phyloP scores from a whole-genome alignment of 2,329 filamentous ascomycete species.

The Grosmannia serpens region DNA sequence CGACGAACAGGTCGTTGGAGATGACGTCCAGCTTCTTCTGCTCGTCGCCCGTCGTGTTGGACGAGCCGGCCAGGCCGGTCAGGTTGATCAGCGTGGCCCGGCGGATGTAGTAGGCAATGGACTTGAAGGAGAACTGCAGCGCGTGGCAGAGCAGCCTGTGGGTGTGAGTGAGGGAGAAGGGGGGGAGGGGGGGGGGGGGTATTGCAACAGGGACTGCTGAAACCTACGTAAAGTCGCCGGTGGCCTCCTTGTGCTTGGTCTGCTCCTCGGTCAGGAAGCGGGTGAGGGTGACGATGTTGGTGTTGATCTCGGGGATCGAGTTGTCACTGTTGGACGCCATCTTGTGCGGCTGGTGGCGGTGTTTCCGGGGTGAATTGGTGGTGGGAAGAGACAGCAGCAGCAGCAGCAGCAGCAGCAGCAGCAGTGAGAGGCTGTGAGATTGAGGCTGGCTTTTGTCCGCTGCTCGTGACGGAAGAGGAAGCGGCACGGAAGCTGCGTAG shows the following conservation, averaged over 20 bases:
- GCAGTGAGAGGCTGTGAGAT: neutral
- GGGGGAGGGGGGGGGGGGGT: neutral
- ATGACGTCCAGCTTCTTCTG: constrained; percentile 99
- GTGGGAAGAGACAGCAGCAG: neutral
- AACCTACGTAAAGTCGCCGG: constrained; percentile 92
- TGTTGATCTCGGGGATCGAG: constrained; percentile 70
- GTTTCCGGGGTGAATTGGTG: neutral
- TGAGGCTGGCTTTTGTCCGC: neutral
- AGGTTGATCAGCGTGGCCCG: constrained; percentile 91
- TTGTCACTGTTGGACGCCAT: constrained; percentile 23
- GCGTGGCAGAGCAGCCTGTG: constrained; percentile 85
- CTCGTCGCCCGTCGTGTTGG: constrained; percentile 92
- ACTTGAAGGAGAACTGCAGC: constrained; percentile 99
- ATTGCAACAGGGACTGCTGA: neutral
- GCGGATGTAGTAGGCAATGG: constrained; percentile 98
- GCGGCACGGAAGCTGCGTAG: neutral
- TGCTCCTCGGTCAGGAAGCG: constrained; percentile 96
- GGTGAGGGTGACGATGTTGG: constrained; percentile 89
- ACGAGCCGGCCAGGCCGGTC: constrained; percentile 85
- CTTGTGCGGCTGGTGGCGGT: neutral
- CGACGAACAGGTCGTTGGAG: constrained; percentile 94
- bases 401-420: neutral
- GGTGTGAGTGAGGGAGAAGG: neutral
- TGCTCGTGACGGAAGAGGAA: neutral
- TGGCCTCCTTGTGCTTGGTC: constrained; percentile 82